These are phyloP conservation scores for Rhizopus sp. DNA, from an alignment of 371 early-diverging fungal genomes.

Conservation along the genomic window DNA sequence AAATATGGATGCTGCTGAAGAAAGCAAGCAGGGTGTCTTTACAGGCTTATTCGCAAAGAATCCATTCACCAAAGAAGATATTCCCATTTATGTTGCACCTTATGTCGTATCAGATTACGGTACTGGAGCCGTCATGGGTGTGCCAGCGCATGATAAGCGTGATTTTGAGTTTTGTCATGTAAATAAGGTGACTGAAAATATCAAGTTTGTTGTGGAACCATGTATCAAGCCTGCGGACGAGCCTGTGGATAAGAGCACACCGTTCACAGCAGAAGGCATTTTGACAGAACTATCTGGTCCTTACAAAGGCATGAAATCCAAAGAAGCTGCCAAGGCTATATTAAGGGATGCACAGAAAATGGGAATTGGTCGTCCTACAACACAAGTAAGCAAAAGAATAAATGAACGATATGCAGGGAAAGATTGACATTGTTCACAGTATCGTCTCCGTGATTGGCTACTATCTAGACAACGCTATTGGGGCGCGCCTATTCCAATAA, in stretches of 20 bases:
- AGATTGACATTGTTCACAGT: slow-evolving; percentile 37
- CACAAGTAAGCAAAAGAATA: slow-evolving; percentile 36
- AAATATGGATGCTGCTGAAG: slow-evolving; percentile 50
- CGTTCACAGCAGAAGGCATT: slow-evolving; percentile 61
- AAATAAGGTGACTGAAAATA: slow-evolving; percentile 44
- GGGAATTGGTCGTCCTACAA: slow-evolving; percentile 57
- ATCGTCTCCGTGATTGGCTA: slow-evolving; percentile 95
- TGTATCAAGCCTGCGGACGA: slow-evolving; percentile 29
- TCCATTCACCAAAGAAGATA: slow-evolving; percentile 59
- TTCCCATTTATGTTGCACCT: slow-evolving; percentile 80
- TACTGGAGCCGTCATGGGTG: slow-evolving; percentile 89
- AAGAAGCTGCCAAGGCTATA: slow-evolving; percentile 63
- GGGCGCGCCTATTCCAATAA: slow-evolving; percentile 99
- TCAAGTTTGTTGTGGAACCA: slow-evolving; percentile 56
- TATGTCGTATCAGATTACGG: slow-evolving; percentile 84
- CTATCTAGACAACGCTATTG: slow-evolving; percentile 98
- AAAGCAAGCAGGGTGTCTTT: slow-evolving; percentile 54
- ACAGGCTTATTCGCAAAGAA: slow-evolving; percentile 73
- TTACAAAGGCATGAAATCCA: slow-evolving; percentile 59
- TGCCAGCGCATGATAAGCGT: slow-evolving; percentile 81
- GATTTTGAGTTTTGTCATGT: slow-evolving; percentile 71
- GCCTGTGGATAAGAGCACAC: slow-evolving; percentile 15
- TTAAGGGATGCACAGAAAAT: slow-evolving; percentile 49
- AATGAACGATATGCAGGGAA: neutral
- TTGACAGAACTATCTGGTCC: slow-evolving; percentile 57